These are phyloP conservation scores for Beauveria australis DNA, from an alignment of 2,329 filamentous ascomycete species.

Conservation along the genomic window DNA sequence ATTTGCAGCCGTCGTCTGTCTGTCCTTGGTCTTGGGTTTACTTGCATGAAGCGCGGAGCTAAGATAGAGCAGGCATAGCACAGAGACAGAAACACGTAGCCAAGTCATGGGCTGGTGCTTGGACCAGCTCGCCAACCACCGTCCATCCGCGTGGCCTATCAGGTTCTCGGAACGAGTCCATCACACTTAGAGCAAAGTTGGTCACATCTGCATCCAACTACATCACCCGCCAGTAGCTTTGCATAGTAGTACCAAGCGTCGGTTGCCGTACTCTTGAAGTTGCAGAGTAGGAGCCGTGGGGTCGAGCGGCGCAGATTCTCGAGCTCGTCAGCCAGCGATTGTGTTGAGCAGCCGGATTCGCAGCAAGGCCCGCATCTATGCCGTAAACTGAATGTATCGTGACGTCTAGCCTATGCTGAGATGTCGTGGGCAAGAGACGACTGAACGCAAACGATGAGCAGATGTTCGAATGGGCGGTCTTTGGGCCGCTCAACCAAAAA, in stretches of 20 bases:
- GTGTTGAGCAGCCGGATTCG: neutral
- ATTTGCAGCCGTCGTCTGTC: neutral
- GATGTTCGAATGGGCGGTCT: neutral
- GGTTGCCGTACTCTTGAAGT: neutral
- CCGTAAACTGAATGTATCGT: neutral
- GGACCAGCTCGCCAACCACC: neutral
- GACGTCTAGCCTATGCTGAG: neutral
- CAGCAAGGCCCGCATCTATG: neutral
- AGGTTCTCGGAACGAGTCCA: neutral
- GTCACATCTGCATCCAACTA: constrained; percentile 3
- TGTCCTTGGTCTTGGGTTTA: neutral
- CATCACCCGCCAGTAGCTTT: neutral
- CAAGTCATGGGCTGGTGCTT: neutral
- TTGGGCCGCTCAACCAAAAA: neutral
- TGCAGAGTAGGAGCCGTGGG: neutral
- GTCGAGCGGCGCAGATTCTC: neutral
- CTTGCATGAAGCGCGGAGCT: neutral
- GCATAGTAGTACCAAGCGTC: neutral
- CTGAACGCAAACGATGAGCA: neutral
- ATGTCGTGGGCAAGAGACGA: neutral
- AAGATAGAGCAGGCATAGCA: neutral
- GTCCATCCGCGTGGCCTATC: neutral
- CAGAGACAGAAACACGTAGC: neutral
- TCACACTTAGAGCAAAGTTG: neutral
- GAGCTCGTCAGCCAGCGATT: neutral